A percentile compares a stretch with the other conserved stretches of the same genome.
These are phyloP conservation scores for Globisporangium splendens DNA, from an alignment of 352 stramenopile genomes.

Conservation along the genomic window DNA sequence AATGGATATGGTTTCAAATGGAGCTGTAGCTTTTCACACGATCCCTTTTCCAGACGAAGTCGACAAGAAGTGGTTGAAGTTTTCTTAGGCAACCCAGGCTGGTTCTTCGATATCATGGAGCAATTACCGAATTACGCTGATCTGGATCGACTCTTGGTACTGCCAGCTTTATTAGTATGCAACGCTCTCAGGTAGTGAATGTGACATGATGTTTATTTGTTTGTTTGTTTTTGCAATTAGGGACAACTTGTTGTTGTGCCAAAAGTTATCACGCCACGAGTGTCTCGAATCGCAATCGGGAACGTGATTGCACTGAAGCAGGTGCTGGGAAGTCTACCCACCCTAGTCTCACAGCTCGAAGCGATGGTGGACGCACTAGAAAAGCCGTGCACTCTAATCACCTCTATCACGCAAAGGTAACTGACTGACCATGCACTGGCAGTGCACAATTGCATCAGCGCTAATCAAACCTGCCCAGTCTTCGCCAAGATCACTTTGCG, in stretches of 20 bases:
- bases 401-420: slow-evolving; percentile 66
- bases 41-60: slow-evolving; percentile 33
- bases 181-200: no score
- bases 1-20: no score
- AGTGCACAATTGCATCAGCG: not conserved
- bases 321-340: slow-evolving; percentile 63
- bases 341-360: slow-evolving; percentile 48
- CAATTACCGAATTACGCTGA: slow-evolving; percentile 68
- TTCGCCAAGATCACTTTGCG: slow-evolving; percentile 50
- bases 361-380: slow-evolving; percentile 26
- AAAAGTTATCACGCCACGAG: slow-evolving; percentile 65
- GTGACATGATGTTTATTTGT: not conserved
- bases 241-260: slow-evolving; percentile 74
- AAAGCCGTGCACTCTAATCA: slow-evolving; percentile 38
- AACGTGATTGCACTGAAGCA: slow-evolving; percentile 86
- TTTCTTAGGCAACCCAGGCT: slow-evolving; percentile 75
- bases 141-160: slow-evolving; percentile 71
- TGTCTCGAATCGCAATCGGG: slow-evolving; percentile 66
- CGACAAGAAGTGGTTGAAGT: slow-evolving; percentile 70
- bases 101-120: slow-evolving; percentile 82
- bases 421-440: not conserved
- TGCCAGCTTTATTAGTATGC: not conserved
- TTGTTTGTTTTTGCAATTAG: slow-evolving; percentile 34
- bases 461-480: slow-evolving; percentile 21
- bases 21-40: not conserved